A percentile compares a stretch with the other conserved stretches of the same genome.
Evolutionary conservation across 768 basidiomycete species (phyloP).

Genomic region (Termitomyces sp.): DNA sequence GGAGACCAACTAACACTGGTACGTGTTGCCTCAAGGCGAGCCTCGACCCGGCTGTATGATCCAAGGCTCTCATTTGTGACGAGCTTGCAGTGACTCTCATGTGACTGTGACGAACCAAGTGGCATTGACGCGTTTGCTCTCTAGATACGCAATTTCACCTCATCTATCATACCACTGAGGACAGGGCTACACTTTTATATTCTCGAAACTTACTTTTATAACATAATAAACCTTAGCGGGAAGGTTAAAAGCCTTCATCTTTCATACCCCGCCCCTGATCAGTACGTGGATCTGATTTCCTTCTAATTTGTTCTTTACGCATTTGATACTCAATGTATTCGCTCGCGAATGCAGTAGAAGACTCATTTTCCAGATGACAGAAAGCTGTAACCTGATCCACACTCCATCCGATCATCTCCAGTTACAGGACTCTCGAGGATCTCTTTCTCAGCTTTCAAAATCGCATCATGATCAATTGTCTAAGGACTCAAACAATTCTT

Average conservation of each 20-base stretch:
- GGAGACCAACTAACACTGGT: conserved; percentile 1
- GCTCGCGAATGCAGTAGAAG: not conserved
- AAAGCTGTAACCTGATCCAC: not conserved
- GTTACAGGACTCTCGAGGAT: not conserved
- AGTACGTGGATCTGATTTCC: not conserved
- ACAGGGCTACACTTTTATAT: not conserved
- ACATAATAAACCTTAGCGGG: not conserved
- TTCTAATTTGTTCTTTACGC: not conserved
- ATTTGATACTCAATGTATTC: not conserved
- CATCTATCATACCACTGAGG: not conserved
- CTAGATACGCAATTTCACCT: not conserved
- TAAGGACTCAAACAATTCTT: not conserved
- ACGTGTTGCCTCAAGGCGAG: not conserved
- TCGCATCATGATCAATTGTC: not conserved
- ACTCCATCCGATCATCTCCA: not conserved
- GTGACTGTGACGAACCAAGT: not conserved
- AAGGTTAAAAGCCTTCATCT: not conserved
- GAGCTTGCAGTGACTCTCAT: not conserved
- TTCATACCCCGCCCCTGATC: not conserved
- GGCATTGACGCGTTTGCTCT: not conserved
- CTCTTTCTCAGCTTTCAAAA: not conserved
- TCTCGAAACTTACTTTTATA: not conserved
- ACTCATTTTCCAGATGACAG: not conserved
- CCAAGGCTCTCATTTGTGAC: not conserved
- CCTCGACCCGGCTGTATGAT: too few species aligned